Conservation (phyloP, 1,139 yeast genomes). For the Yamadazyma membranifaciens region DNA sequence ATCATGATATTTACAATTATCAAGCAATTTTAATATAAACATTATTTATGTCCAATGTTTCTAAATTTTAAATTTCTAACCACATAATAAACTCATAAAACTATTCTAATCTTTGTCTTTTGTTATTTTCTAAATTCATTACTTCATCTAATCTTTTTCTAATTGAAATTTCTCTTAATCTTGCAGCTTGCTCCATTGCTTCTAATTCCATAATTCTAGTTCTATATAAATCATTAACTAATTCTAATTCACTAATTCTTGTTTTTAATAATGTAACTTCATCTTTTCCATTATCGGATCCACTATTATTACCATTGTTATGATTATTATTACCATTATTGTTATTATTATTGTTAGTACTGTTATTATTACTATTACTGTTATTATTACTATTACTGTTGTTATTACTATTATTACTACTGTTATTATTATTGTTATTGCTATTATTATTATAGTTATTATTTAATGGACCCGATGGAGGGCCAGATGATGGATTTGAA, state of each 20-base stretch:
- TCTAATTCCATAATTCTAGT: constrained; percentile 82
- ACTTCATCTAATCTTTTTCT: constrained; percentile 50
- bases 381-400: constrained; percentile 7
- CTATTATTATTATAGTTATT: background rate
- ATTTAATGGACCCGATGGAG: background rate
- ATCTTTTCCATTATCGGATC: constrained; percentile 19
- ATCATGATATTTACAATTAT: too few species aligned
- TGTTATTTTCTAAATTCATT: constrained; percentile 22
- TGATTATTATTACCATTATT: constrained; percentile 8
- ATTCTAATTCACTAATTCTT: constrained; percentile 82
- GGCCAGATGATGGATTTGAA: constrained; percentile 2
- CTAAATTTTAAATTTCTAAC: too few species aligned
- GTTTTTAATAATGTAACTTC: constrained; percentile 62
- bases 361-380: background rate
- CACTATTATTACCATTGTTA: constrained; percentile 9
- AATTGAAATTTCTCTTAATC: constrained; percentile 50
- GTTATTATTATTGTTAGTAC: background rate
- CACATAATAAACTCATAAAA: too few species aligned
- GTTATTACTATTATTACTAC: constrained; percentile 8
- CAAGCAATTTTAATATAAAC: too few species aligned
- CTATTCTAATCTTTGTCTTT: constrained; percentile 19
- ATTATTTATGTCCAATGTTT: too few species aligned
- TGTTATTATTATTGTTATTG: background rate
- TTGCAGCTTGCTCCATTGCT: constrained; percentile 60
- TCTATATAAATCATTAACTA: constrained; percentile 83